Evolutionary conservation across 2,329 filamentous ascomycete species (phyloP).

Genomic region (Alternaria sp.): DNA sequence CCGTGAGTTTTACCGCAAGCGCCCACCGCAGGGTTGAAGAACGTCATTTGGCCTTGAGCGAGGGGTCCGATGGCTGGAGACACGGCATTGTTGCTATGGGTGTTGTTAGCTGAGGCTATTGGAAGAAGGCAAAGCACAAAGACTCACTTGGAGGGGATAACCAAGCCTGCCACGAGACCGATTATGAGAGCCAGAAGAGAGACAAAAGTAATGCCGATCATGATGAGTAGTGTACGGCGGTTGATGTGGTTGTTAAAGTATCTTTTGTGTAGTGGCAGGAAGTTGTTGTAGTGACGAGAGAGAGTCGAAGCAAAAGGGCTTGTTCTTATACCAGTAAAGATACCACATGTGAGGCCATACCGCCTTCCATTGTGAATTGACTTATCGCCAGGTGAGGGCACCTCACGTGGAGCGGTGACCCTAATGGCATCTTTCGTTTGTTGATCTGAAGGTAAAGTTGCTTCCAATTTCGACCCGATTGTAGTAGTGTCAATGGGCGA

Average conservation of each 20-base stretch:
- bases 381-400: not conserved
- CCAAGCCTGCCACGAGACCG: conserved; percentile 51
- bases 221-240: conserved; percentile 48
- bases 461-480: not conserved
- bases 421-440: conserved; percentile 3
- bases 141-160: conserved; percentile 25
- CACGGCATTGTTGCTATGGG: conserved; percentile 49
- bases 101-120: conserved; percentile 11
- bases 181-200: conserved; percentile 50
- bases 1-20: conserved; percentile 69
- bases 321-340: conserved; percentile 18
- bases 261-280: conserved; percentile 47
- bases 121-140: not conserved
- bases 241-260: conserved; percentile 49
- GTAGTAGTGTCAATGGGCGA: conserved; percentile 4
- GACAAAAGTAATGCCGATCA: conserved; percentile 38
- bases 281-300: conserved; percentile 42
- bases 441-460: not conserved
- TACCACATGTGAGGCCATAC: conserved; percentile 1
- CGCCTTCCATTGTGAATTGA: conserved; percentile 3
- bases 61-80: conserved; percentile 60
- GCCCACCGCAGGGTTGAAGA: conserved; percentile 70
- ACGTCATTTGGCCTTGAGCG: conserved; percentile 70
- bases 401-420: not conserved
- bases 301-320: conserved; percentile 26